Evolutionary conservation across 352 stramenopile genomes (phyloP), one percentile per base, ranked within the genome.

Genomic region (Globisporangium apiculatum): DNA sequence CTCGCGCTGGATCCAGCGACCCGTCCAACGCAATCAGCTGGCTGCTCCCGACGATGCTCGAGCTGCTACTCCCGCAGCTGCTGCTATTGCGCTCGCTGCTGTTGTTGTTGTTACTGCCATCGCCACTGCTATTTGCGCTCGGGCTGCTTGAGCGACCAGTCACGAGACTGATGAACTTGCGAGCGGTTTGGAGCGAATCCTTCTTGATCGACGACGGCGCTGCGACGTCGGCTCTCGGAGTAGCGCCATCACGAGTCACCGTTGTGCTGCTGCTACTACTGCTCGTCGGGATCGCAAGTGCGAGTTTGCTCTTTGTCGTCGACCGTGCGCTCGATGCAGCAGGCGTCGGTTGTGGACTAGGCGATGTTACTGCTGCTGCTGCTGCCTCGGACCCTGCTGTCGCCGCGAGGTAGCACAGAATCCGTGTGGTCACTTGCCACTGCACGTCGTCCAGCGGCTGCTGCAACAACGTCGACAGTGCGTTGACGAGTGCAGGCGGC

Each of bases 381-480:
- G 40, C 6, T 5, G 49, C 35, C 31, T 17, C 14, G 46, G 35
- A 17, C 56, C 10, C 15, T 40, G 24, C 4, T 40, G 18, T 68
- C 65, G 11, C 64, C 54, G 12, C 61, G 12, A 83, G 15, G 49
- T 64, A 79, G 45, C 57, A 73, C 37, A 86, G 61, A 17, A 86
- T 75, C 11, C 66, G 66, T 14, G 80, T 64, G 2, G 62, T 57
- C 1, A 73, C 64, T 55, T 67, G 47, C 79, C 79, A 89, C 46
- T 74, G 65, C 0, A 18, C n/a, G 9, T 68, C 69, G 37, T 67
- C 68, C 8, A 63, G 60, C 0, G 71, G 75, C 1, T 64, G 61
- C 18, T 73, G 69, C 46, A 79, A 48, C 6, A 86, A 55, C 10
- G 67, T 64, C 7, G 71, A 67, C 3, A 87, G 61, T 1, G 67